phyloP scores from a whole-genome alignment of 176 grass and related monocot species.

The Pharus latifolius region DNA sequence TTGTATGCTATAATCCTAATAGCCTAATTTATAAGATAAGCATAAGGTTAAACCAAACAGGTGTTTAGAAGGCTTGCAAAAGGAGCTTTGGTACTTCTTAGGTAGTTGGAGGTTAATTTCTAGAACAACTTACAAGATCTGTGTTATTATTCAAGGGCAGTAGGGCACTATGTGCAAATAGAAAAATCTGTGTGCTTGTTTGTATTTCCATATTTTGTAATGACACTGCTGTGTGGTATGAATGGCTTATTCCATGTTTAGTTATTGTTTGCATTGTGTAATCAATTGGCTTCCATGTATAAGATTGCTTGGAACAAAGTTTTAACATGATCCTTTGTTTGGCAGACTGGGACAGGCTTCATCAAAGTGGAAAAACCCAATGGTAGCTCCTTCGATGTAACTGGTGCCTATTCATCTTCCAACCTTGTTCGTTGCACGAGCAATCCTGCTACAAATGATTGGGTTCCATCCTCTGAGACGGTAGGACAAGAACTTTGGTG shows the following conservation, averaged over 20 bases:
- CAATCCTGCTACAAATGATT: slow-evolving; percentile 88
- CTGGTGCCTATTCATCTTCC: slow-evolving; percentile 9
- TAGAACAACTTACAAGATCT: background rate
- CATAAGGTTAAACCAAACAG: no score
- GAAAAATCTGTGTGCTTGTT: background rate
- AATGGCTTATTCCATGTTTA: background rate
- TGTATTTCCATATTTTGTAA: background rate
- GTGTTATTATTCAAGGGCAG: background rate
- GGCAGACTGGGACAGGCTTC: slow-evolving; percentile 70
- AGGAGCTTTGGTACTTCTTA: background rate
- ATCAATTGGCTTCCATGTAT: no score
- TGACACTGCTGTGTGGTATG: background rate
- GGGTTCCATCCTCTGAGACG: slow-evolving; percentile 61
- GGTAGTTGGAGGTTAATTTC: background rate
- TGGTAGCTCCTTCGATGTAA: slow-evolving; percentile 8
- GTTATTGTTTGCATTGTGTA: background rate
- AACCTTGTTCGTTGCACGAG: slow-evolving; percentile 28
- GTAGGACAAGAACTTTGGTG: slow-evolving; percentile 17
- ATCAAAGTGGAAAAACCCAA: slow-evolving; percentile 59
- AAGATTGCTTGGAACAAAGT: no score
- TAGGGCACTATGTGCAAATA: no score
- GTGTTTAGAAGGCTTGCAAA: background rate
- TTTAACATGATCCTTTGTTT: background rate
- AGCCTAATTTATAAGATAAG: no score
- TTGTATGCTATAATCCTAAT: no score